A percentile compares a stretch with the other conserved stretches of the same genome.
Evolutionary conservation across 768 basidiomycete species (phyloP).

Genomic region (Ramaria rubella): DNA sequence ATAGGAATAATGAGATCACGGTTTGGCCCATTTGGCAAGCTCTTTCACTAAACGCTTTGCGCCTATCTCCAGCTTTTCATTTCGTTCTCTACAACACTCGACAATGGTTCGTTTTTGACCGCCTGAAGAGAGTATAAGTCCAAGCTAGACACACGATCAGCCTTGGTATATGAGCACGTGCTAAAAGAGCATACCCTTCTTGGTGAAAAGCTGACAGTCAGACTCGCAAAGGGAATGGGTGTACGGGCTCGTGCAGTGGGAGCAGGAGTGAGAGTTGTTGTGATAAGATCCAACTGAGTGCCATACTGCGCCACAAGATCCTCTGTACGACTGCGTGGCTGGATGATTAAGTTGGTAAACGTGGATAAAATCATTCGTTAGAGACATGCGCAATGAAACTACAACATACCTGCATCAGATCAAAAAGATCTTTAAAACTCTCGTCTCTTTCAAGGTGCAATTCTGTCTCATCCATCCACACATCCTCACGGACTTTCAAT

Average conservation of each 20-base stretch:
- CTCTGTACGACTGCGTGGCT: slow-evolving; percentile 68
- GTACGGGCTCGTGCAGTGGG: background rate
- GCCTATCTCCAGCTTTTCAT: slow-evolving; percentile 50
- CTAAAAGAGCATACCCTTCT: background rate
- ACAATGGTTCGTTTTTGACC: slow-evolving; percentile 13
- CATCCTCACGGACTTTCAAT: slow-evolving; percentile 73
- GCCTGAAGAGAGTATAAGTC: background rate
- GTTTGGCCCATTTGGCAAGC: slow-evolving; percentile 33
- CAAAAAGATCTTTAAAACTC: slow-evolving; percentile 73
- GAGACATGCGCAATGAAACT: no score
- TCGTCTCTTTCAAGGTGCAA: slow-evolving; percentile 73
- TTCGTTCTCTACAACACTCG: slow-evolving; percentile 23
- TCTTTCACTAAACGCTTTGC: slow-evolving; percentile 48
- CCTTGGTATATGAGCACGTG: background rate
- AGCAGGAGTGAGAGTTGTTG: background rate
- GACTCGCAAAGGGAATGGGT: background rate
- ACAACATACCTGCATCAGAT: slow-evolving; percentile 35
- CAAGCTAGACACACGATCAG: background rate
- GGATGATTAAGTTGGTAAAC: slow-evolving; percentile 23
- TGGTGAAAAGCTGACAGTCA: slow-evolving; percentile 6
- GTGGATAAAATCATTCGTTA: background rate
- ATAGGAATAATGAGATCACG: background rate
- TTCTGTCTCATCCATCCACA: slow-evolving; percentile 66
- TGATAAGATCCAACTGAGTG: slow-evolving; percentile 31
- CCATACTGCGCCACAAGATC: slow-evolving; percentile 54